Conservation (phyloP, 345 rosid species). For the Linum tenue region DNA sequence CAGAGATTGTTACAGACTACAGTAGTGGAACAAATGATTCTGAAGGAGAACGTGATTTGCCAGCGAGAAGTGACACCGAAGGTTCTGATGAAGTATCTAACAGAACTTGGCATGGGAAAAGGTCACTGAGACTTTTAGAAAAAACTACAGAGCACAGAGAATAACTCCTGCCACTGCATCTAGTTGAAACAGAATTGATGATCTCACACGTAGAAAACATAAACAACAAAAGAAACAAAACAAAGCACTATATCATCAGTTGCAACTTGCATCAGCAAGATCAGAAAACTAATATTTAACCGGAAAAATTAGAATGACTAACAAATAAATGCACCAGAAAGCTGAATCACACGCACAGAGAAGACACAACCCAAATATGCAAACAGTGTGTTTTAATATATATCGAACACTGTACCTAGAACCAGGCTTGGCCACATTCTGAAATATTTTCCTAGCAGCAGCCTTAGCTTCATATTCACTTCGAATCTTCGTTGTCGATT, state of each 20-base stretch:
- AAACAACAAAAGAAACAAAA: neutral
- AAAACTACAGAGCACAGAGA: no score
- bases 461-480: conserved; percentile 27
- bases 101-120: neutral
- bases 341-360: neutral
- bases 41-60: neutral
- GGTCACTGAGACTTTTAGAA: no score
- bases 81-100: neutral
- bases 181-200: no score
- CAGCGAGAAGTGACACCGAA: neutral
- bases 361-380: no score
- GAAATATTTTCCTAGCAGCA: conserved; percentile 26
- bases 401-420: conserved; percentile 12
- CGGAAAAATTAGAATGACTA: neutral
- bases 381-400: no score
- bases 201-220: neutral
- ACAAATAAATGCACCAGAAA: neutral
- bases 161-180: no score
- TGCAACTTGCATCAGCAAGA: neutral
- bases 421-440: conserved; percentile 25
- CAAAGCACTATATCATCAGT: neutral
- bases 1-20: no score
- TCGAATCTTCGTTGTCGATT: conserved; percentile 21
- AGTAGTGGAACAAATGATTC: neutral
- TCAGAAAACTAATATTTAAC: neutral